A percentile compares a stretch with the other conserved stretches of the same genome.
phyloP scores from a whole-genome alignment of 768 basidiomycete genomes.

The Naganishia onofrii region DNA sequence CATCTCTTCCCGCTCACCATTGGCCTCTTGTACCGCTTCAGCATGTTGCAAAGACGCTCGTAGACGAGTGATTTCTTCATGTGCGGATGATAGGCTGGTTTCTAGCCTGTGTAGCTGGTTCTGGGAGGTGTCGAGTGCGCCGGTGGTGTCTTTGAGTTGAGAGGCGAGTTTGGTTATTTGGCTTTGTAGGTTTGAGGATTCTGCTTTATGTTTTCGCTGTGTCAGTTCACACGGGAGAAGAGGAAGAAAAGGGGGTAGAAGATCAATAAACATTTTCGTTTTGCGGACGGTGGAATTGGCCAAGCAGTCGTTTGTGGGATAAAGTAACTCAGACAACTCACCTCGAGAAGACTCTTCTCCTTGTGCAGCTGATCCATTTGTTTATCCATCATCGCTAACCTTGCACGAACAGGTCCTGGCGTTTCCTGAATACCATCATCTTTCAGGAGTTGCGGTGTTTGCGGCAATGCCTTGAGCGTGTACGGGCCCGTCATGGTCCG shows the following conservation, averaged over 20 bases:
- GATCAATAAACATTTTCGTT: constrained; percentile 1
- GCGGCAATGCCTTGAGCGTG: constrained; percentile 17
- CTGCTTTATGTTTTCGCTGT: constrained; percentile 17
- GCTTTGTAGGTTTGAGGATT: constrained; percentile 13
- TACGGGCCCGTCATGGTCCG: constrained; percentile 1
- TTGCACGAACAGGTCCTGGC: constrained; percentile 24
- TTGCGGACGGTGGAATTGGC: not conserved
- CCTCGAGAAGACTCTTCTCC: constrained; percentile 29
- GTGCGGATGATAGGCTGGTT: not conserved
- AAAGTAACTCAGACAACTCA: not conserved
- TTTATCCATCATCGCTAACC: constrained; percentile 28
- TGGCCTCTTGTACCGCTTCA: not conserved
- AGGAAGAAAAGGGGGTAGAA: constrained; percentile 1
- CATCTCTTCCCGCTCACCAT: not conserved
- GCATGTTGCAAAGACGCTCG: not conserved
- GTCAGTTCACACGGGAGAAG: not conserved
- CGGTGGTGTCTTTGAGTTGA: constrained; percentile 13
- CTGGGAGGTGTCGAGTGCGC: constrained; percentile 18
- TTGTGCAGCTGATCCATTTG: constrained; percentile 26
- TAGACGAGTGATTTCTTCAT: not conserved
- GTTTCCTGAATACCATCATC: constrained; percentile 29
- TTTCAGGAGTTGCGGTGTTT: constrained; percentile 23
- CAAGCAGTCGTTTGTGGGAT: not conserved
- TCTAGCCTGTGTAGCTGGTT: constrained; percentile 14
- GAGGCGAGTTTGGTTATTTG: constrained; percentile 4